Conservation (phyloP, 169 alveolate species). For the Perkinsus olseni region DNA sequence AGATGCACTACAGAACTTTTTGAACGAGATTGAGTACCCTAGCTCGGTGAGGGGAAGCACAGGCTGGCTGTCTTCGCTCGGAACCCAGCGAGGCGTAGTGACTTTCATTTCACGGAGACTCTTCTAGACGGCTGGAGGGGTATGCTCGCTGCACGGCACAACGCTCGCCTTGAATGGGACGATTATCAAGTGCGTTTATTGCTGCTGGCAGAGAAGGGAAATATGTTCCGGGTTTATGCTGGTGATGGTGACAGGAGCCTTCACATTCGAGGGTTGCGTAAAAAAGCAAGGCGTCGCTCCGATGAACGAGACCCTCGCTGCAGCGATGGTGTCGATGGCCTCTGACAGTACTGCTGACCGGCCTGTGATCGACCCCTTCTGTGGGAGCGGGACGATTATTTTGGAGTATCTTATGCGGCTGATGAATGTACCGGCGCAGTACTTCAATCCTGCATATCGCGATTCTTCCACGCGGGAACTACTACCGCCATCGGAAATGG, state of each 20-base stretch:
- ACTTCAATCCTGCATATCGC: neutral
- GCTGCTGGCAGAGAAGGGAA: neutral
- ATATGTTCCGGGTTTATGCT: neutral
- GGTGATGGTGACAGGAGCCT: neutral
- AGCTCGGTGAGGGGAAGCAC: neutral
- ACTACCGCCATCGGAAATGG: neutral
- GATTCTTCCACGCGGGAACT: neutral
- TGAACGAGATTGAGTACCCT: neutral
- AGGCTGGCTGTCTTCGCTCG: neutral
- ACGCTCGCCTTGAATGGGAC: neutral
- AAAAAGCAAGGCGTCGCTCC: neutral
- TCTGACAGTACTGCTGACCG: neutral
- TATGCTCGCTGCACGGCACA: neutral
- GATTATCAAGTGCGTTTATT: neutral
- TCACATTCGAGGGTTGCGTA: neutral
- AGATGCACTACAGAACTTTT: neutral
- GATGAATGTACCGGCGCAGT: neutral
- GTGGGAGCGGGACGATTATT: neutral
- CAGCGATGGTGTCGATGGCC: neutral
- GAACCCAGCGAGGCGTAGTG: neutral
- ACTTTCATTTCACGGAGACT: neutral
- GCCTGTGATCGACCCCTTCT: neutral
- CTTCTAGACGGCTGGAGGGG: neutral
- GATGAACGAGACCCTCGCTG: neutral
- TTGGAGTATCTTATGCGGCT: neutral